Conservation (phyloP, 2,329 filamentous ascomycete species). For the Alternaria viburni region DNA sequence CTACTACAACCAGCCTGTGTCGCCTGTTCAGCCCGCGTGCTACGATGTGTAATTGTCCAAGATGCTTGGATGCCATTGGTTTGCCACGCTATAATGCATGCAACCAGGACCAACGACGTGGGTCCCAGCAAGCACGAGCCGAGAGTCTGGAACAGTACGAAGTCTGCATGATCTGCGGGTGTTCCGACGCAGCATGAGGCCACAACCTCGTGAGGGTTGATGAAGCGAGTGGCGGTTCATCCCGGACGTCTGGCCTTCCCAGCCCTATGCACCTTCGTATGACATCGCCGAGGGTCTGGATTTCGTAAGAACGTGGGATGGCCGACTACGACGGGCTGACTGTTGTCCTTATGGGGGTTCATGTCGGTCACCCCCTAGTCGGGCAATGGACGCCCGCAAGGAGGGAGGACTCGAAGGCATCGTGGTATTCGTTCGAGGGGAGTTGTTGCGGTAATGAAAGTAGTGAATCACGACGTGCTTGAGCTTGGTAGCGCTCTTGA, state of each 20-base stretch:
- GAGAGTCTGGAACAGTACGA: background rate
- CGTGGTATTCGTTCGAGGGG: background rate
- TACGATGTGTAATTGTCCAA: background rate
- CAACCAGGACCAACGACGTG: background rate
- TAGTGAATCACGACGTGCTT: background rate
- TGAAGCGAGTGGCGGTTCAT: background rate
- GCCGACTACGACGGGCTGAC: background rate
- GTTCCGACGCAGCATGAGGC: background rate
- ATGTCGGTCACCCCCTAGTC: background rate
- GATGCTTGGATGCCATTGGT: background rate
- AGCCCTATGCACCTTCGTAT: background rate
- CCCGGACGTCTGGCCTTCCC: background rate
- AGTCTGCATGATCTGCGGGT: background rate
- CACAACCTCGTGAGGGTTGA: background rate
- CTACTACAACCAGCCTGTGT: background rate
- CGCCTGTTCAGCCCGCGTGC: background rate
- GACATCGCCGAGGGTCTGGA: background rate
- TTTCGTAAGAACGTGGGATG: background rate
- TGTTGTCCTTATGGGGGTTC: background rate
- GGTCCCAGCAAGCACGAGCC: background rate
- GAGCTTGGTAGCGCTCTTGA: constrained; percentile 11
- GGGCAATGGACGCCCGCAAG: background rate
- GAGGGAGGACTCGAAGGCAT: background rate
- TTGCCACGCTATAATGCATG: background rate
- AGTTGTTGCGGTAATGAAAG: background rate